A percentile compares a stretch with the other conserved stretches of the same genome.
Evolutionary conservation across 2,329 filamentous ascomycete genomes (phyloP).

Genomic region (Ceratocystis cacaofunesta): DNA sequence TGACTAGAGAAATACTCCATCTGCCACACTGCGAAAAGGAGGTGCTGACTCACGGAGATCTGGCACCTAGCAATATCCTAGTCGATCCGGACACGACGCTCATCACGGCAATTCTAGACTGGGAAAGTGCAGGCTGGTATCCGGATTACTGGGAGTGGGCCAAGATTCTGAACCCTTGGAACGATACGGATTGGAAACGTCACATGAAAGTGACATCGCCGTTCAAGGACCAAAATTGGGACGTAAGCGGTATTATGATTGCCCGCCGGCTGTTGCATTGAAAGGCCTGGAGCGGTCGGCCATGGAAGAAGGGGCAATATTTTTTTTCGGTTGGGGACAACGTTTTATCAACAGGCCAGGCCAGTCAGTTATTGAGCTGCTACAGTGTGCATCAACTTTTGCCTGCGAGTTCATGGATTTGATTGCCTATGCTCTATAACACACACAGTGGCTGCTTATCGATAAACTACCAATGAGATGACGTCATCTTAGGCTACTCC

Average conservation of each 20-base stretch:
- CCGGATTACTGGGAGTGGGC: constrained; percentile 25
- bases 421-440: too few species aligned
- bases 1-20: neutral
- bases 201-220: constrained; percentile 7
- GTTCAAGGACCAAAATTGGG: neutral
- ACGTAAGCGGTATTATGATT: neutral
- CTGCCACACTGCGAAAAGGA: constrained; percentile 20
- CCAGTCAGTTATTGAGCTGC: too few species aligned
- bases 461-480: too few species aligned
- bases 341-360: too few species aligned
- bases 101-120: constrained; percentile 44
- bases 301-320: too few species aligned
- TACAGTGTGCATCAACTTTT: too few species aligned
- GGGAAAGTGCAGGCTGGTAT: constrained; percentile 31
- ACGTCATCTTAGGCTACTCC: too few species aligned
- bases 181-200: constrained; percentile 2
- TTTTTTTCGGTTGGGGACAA: too few species aligned
- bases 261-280: constrained; percentile 1
- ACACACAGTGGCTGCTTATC: too few species aligned
- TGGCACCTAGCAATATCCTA: constrained; percentile 25
- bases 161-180: constrained; percentile 19
- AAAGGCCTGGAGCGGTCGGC: neutral
- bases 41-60: constrained; percentile 25
- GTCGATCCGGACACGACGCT: constrained; percentile 26
- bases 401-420: too few species aligned